Conservation (phyloP, 2,329 filamentous ascomycete genomes). For the Epichloe amarillans region DNA sequence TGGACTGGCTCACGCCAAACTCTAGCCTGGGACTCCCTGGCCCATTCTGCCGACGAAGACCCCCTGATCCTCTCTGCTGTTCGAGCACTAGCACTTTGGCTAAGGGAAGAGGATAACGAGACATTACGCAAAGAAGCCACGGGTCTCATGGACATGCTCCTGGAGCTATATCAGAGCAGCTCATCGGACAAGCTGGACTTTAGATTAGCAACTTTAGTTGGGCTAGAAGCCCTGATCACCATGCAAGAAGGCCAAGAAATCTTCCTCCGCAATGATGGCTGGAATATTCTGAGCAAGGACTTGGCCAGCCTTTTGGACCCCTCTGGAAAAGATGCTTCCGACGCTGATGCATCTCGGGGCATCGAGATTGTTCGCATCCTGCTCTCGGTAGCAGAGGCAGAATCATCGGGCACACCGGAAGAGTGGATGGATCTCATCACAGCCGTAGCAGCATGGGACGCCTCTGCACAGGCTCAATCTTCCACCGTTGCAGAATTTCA, state of each 20-base stretch:
- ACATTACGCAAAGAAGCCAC: constrained; percentile 40
- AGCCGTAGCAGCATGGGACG: constrained; percentile 33
- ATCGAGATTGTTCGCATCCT: constrained; percentile 44
- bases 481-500: constrained; percentile 32
- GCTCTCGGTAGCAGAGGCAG: constrained; percentile 35
- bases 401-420: constrained; percentile 31
- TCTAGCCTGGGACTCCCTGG: constrained; percentile 45
- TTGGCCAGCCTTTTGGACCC: constrained; percentile 29
- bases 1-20: constrained; percentile 31
- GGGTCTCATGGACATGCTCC: constrained; percentile 48
- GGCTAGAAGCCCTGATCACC: constrained; percentile 43
- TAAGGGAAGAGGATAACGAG: constrained; percentile 55
- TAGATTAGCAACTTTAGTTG: constrained; percentile 42
- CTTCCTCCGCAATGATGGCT: constrained; percentile 39
- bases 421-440: constrained; percentile 45
- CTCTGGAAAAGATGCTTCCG: constrained; percentile 10
- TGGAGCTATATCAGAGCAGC: constrained; percentile 43
- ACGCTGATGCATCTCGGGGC: constrained; percentile 29
- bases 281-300: constrained; percentile 38
- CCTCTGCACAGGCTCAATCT: constrained; percentile 18
- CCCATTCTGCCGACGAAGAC: constrained; percentile 36
- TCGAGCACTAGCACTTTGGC: constrained; percentile 47
- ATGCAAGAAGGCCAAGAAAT: constrained; percentile 32
- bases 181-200: constrained; percentile 32
- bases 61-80: constrained; percentile 44